Evolutionary conservation across 805 yeast species (phyloP).

Genomic region (Starmerella bombicola): DNA sequence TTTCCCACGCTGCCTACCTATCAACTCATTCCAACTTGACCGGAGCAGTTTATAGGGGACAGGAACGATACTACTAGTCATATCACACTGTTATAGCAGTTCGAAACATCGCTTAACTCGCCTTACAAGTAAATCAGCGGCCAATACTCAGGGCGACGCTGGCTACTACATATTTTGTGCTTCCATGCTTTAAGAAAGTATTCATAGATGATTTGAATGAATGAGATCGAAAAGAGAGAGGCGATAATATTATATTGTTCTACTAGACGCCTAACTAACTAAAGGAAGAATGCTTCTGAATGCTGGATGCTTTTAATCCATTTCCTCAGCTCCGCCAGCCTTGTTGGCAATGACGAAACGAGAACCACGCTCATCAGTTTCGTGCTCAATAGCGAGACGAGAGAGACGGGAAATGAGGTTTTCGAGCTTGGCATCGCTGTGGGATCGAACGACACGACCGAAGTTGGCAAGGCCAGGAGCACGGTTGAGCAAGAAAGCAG

Average conservation of each 20-base stretch:
- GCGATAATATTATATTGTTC: slow-evolving; percentile 8
- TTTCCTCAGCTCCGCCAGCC: slow-evolving; percentile 29
- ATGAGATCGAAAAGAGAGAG: too few relatives aligned
- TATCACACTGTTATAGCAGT: too few relatives aligned
- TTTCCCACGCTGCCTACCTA: too few relatives aligned
- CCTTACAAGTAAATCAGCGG: too few relatives aligned
- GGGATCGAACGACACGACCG: slow-evolving; percentile 27
- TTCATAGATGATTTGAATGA: too few relatives aligned
- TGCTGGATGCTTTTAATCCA: slow-evolving; percentile 21
- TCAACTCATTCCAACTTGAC: too few relatives aligned
- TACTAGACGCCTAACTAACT: slow-evolving; percentile 10
- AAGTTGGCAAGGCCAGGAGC: slow-evolving; percentile 27
- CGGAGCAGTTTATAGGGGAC: too few relatives aligned
- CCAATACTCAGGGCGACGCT: too few relatives aligned
- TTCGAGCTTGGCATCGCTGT: slow-evolving; percentile 29
- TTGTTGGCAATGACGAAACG: slow-evolving; percentile 28
- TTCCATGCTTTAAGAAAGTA: too few relatives aligned
- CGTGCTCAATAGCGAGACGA: slow-evolving; percentile 31
- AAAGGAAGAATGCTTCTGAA: slow-evolving; percentile 12
- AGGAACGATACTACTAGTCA: too few relatives aligned
- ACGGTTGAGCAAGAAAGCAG: slow-evolving; percentile 61
- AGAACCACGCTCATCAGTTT: slow-evolving; percentile 26
- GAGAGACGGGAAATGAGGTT: slow-evolving; percentile 30
- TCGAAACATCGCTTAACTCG: too few relatives aligned
- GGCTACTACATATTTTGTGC: too few relatives aligned